A percentile compares a stretch with the other conserved stretches of the same genome.
phyloP scores from a whole-genome alignment of 768 basidiomycete species.

The Postia placenta region DNA sequence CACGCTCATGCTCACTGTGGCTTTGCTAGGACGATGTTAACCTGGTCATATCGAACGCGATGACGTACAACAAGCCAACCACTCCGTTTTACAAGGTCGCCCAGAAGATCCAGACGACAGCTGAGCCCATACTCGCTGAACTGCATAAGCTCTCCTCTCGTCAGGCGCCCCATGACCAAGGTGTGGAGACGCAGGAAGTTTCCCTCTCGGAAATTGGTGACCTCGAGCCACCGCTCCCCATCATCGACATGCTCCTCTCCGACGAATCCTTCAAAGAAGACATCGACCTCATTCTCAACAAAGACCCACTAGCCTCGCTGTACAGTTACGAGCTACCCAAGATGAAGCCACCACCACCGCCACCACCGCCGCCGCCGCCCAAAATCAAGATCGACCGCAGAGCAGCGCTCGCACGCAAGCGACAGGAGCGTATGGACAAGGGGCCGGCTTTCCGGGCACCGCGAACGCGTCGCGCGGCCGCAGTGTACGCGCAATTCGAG shows the following conservation, averaged over 20 bases:
- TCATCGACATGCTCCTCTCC: conserved; percentile 52
- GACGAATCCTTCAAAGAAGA: conserved; percentile 46
- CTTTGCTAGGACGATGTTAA: conserved; percentile 65
- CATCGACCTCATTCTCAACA: conserved; percentile 46
- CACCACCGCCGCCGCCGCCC: conserved; percentile 39
- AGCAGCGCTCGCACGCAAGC: conserved; percentile 21
- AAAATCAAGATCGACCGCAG: conserved; percentile 29
- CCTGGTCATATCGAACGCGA: conserved; percentile 82
- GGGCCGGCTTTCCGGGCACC: conserved; percentile 44
- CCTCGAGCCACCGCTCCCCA: conserved; percentile 62
- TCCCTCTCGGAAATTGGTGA: conserved; percentile 43
- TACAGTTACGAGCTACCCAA: conserved; percentile 63
- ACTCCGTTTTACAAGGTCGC: conserved; percentile 69
- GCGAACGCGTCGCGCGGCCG: conserved; percentile 39
- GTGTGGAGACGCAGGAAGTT: background rate
- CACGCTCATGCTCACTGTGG: background rate
- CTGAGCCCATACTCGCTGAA: conserved; percentile 36
- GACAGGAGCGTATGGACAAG: conserved; percentile 26
- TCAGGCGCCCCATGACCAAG: background rate
- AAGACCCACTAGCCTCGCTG: conserved; percentile 58
- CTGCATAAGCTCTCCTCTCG: conserved; percentile 24
- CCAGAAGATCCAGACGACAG: conserved; percentile 44
- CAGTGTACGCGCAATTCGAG: conserved; percentile 37
- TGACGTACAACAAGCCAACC: conserved; percentile 78
- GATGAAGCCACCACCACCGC: conserved; percentile 56